Evolutionary conservation across 2,329 filamentous ascomycete genomes (phyloP).

Genomic region (Colletotrichum tropicale): DNA sequence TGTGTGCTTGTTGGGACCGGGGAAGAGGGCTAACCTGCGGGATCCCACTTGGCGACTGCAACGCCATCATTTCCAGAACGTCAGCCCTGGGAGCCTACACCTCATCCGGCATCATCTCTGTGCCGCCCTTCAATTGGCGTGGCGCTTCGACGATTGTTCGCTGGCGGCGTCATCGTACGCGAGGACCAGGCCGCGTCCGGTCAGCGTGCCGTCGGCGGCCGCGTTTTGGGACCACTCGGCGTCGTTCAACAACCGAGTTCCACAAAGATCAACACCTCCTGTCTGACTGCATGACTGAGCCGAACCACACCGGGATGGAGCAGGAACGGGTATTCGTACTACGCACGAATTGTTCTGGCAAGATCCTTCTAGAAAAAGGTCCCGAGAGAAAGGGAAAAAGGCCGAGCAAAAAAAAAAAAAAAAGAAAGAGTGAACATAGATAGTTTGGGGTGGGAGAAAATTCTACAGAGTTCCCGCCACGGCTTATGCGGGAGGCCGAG

Average conservation of each 20-base stretch:
- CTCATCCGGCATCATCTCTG: background rate
- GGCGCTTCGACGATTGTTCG: background rate
- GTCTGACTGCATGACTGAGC: background rate
- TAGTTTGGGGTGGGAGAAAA: background rate
- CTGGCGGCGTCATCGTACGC: background rate
- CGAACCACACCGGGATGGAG: background rate
- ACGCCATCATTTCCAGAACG: constrained; percentile 12
- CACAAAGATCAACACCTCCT: constrained; percentile 7
- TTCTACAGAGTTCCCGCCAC: background rate
- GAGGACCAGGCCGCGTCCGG: background rate
- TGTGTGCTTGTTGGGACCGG: background rate
- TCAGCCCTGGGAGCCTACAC: background rate
- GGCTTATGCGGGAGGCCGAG: background rate
- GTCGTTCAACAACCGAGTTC: background rate
- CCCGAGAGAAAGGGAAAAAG: background rate
- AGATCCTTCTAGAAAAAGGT: background rate
- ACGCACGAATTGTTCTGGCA: background rate
- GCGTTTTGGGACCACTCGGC: background rate
- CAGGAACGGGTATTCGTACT: background rate
- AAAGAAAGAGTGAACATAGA: background rate
- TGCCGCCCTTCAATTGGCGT: background rate
- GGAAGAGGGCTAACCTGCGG: background rate
- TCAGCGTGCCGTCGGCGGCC: background rate
- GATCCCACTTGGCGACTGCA: constrained; percentile 1
- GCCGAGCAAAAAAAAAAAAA: background rate